These are phyloP conservation scores for Trypanosomatidae sp. DNA, from an alignment of 208 protist genomes.

Conservation along the genomic window DNA sequence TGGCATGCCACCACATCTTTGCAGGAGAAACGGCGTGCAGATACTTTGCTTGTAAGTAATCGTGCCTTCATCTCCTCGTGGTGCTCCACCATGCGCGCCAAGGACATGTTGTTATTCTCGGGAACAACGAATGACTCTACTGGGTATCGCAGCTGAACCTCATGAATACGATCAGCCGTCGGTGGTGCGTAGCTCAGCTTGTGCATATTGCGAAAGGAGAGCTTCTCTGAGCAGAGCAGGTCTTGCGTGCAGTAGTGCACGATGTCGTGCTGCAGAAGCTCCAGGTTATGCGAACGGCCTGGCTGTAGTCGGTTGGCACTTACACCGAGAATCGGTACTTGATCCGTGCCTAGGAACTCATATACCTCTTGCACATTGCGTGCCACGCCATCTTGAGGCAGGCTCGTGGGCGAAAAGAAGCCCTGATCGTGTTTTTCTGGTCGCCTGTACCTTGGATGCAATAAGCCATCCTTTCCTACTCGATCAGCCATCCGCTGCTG, in stretches of 20 bases:
- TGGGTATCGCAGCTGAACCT: conserved; percentile 71
- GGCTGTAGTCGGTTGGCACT: conserved; percentile 56
- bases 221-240: conserved; percentile 36
- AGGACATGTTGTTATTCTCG: conserved; percentile 64
- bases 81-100: conserved; percentile 58
- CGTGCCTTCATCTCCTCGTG: conserved; percentile 61
- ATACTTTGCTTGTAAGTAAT: conserved; percentile 27
- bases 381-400: conserved; percentile 41
- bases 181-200: conserved; percentile 87
- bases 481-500: conserved; percentile 20
- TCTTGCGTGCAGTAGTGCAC: conserved; percentile 71
- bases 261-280: conserved; percentile 78
- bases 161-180: conserved; percentile 48
- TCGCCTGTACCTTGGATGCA: conserved; percentile 14
- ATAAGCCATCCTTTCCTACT: conserved; percentile 33
- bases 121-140: conserved; percentile 82
- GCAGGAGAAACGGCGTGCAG: conserved; percentile 30
- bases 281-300: conserved; percentile 59
- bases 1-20: conserved; percentile 42
- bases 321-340: conserved; percentile 73
- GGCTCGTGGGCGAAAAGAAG: not conserved
- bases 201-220: conserved; percentile 59
- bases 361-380: conserved; percentile 61
- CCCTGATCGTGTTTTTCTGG: not conserved
- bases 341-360: conserved; percentile 66